phyloP scores from a whole-genome alignment of 768 basidiomycete genomes.

The Russula griseocarnosa region DNA sequence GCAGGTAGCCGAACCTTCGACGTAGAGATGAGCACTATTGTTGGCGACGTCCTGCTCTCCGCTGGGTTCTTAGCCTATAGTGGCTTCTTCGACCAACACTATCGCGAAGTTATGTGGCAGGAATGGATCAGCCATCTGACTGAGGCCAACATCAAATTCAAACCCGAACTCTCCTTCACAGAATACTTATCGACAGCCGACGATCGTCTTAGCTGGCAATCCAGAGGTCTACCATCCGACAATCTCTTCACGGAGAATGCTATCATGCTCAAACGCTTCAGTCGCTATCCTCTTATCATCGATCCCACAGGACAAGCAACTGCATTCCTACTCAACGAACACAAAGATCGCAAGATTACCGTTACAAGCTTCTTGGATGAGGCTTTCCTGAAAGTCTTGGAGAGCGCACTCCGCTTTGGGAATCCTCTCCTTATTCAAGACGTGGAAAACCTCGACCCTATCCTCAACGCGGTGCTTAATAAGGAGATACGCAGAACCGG shows the following conservation, averaged over 20 bases:
- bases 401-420: constrained; percentile 97
- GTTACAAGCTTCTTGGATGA: constrained; percentile 99
- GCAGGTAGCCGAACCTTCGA: constrained; percentile 92
- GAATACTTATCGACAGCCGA: constrained; percentile 98
- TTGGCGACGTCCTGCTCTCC: constrained; percentile 92
- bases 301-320: constrained; percentile 98
- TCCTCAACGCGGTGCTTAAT: constrained; percentile 95
- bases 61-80: constrained; percentile 96
- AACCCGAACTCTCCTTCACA: constrained; percentile 84
- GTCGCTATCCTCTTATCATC: constrained; percentile 94
- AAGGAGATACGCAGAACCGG: constrained; percentile 94
- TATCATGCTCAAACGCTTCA: constrained; percentile 98
- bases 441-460: constrained; percentile 95
- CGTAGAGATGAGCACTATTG: constrained; percentile 96
- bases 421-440: constrained; percentile 97
- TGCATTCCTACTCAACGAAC: constrained; percentile 88
- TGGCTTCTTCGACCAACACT: constrained; percentile 98
- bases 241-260: constrained; percentile 97
- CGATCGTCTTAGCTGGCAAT: constrained; percentile 93
- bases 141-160: constrained; percentile 89
- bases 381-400: constrained; percentile 96
- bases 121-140: constrained; percentile 87
- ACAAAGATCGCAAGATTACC: constrained; percentile 94
- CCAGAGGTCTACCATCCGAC: constrained; percentile 92
- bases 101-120: constrained; percentile 96